A percentile compares a stretch with the other conserved stretches of the same genome.
These are phyloP conservation scores for Rhinocladiella mackenziei DNA, from an alignment of 2,329 filamentous ascomycete genomes.

Conservation along the genomic window DNA sequence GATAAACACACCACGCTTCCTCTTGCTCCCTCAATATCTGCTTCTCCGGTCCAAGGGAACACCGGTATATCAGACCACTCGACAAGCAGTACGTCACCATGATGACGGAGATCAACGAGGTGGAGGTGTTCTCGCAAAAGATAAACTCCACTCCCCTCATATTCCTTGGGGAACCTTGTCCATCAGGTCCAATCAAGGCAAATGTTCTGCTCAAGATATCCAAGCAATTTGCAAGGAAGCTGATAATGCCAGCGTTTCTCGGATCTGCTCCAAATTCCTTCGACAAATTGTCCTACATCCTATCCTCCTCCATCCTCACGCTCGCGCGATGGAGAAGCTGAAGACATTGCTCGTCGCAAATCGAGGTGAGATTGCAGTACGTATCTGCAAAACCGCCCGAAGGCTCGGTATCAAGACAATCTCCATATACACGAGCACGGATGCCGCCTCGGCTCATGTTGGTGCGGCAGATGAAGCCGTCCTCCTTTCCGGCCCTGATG, in stretches of 20 bases:
- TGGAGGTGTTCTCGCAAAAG: not conserved
- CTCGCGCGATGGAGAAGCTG: conserved; percentile 36
- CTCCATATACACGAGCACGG: conserved; percentile 56
- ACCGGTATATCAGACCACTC: conserved; percentile 3
- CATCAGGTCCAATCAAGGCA: conserved; percentile 11
- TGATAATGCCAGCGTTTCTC: conserved; percentile 10
- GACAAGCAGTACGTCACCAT: conserved; percentile 13
- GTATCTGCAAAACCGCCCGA: conserved; percentile 47
- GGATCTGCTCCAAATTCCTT: not conserved
- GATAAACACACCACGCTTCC: not conserved
- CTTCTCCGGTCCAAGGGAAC: conserved; percentile 1
- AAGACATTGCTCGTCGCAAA: conserved; percentile 57
- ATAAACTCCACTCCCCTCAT: conserved; percentile 8
- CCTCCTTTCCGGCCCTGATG: conserved; percentile 46
- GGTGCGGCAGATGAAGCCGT: conserved; percentile 52
- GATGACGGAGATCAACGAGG: conserved; percentile 18
- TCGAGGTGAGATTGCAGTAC: conserved; percentile 55
- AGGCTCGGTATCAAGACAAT: conserved; percentile 50
- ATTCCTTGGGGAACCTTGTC: conserved; percentile 5
- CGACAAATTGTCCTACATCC: not conserved
- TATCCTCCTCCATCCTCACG: not conserved
- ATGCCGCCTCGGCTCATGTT: conserved; percentile 54
- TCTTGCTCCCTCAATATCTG: not conserved
- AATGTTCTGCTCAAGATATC: not conserved
- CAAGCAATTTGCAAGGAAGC: not conserved